Evolutionary conservation across 2,329 filamentous ascomycete genomes (phyloP), one percentile per base, ranked within the genome.

Genomic region (Venturia oleaginea): DNA sequence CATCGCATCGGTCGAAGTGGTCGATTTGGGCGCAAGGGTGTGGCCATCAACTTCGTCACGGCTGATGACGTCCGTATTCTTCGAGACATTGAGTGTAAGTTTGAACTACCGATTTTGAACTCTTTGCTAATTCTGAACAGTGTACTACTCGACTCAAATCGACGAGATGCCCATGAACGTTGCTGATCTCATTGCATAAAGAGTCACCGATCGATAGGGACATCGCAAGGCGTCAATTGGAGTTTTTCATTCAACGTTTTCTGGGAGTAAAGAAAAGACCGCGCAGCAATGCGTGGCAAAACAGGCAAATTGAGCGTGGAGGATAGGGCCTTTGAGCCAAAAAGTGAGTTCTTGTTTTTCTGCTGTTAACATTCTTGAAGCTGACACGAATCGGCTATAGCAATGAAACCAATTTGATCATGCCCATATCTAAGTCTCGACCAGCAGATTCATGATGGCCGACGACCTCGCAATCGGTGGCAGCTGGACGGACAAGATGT

Each of bases 41-140:
- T 99, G 69, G 94, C 94, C 43, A 99, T 99, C 83, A 99, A 99
- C 82, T 99, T 99, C 74, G 94, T 99, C 69, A 99, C 94, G 2
- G 95, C 90, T 73, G 94, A 99, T 72, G 94, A 99, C 75, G 94
- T 99, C 66, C 89, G 94, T 75, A 99, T 99, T 74, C 83, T 99
- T 72, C 87, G 94, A 70, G 94, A 99, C 75, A 99, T 99, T 72
- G 94, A 99, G 81, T 80, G 89, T 92, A 80, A 78, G 87, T 82
- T 40, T 63, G 8, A 15, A 6, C 32, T 51, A 10, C n/a, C 70
- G 24, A 62, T 27, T 8, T 10, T 24, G 43, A 10, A 46, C 13
- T 15, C 10, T 40, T n/a, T 65, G 65, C 78, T 81, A 68, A 81
- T 67, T 64, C 57, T 22, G 64, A 48, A 13, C 68, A 91, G 88